These are phyloP conservation scores for Globisporangium irregulare DNA, from an alignment of 352 stramenopile genomes.

Conservation along the genomic window DNA sequence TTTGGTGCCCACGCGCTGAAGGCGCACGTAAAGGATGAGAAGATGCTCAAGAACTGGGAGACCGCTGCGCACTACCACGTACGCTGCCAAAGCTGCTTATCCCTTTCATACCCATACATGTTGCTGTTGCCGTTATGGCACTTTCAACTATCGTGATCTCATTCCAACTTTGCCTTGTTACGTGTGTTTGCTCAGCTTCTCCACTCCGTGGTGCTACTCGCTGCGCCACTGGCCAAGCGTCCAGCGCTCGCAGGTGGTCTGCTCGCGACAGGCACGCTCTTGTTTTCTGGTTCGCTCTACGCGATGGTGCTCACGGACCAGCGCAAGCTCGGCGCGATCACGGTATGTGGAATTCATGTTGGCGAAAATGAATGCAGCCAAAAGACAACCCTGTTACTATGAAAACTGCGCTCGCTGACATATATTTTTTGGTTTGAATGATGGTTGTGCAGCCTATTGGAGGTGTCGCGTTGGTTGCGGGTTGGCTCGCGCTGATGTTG, in stretches of 20 bases:
- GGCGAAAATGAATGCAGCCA: too few species aligned
- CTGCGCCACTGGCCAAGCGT: conserved; percentile 56
- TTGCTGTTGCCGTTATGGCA: not conserved
- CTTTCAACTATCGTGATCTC: not conserved
- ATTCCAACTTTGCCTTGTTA: conserved; percentile 6
- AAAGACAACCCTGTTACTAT: too few species aligned
- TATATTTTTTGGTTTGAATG: too few species aligned
- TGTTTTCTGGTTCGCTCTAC: conserved; percentile 84
- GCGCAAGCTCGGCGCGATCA: conserved; percentile 72
- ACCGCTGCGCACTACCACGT: conserved; percentile 83
- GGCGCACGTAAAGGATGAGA: conserved; percentile 60
- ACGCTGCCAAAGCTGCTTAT: conserved; percentile 1
- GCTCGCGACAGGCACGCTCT: conserved; percentile 53
- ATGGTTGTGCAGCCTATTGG: conserved; percentile 50
- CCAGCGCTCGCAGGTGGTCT: conserved; percentile 56
- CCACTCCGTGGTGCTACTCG: conserved; percentile 74
- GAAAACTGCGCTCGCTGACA: too few species aligned
- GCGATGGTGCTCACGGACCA: conserved; percentile 71
- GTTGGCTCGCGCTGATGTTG: conserved; percentile 68
- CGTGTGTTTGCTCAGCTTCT: conserved; percentile 34
- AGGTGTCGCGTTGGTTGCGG: conserved; percentile 61
- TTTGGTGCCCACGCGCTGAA: conserved; percentile 80
- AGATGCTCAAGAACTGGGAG: conserved; percentile 85
- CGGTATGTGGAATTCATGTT: conserved; percentile 33
- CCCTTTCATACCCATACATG: not conserved